Conservation (phyloP, 495 filamentous ascomycete genomes). For the Hyaloscypha finlandica region DNA sequence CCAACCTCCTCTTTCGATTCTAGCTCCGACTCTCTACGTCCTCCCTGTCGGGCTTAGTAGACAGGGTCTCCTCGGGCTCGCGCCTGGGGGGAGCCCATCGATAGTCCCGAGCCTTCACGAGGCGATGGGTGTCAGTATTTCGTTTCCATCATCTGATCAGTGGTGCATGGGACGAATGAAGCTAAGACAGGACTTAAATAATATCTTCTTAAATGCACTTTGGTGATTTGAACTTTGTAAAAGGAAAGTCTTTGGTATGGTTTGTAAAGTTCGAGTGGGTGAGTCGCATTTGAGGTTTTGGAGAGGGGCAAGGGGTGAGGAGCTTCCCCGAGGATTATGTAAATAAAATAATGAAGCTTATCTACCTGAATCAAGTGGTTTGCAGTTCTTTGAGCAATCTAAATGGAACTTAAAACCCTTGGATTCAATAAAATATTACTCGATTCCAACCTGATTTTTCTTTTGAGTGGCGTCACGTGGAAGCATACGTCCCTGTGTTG, state of each 20-base stretch:
- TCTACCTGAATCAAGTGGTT: too few species aligned
- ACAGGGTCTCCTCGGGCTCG: not conserved
- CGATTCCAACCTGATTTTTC: too few species aligned
- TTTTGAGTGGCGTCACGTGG: not conserved
- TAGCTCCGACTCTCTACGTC: not conserved
- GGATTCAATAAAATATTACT: too few species aligned
- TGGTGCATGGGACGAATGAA: not conserved
- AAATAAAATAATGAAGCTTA: too few species aligned
- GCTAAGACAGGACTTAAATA: not conserved
- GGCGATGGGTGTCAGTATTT: not conserved
- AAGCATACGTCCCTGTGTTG: not conserved
- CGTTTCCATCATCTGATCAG: not conserved
- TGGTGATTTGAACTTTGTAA: not conserved
- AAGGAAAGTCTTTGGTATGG: not conserved
- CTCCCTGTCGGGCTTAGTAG: not conserved
- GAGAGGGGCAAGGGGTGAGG: too few species aligned
- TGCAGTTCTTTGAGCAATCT: too few species aligned
- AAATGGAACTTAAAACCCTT: too few species aligned
- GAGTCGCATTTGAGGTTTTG: too few species aligned
- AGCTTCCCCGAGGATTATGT: too few species aligned
- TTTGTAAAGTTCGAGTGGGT: not conserved
- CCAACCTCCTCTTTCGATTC: not conserved
- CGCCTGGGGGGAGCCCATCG: not conserved
- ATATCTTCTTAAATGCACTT: not conserved
- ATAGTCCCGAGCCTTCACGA: not conserved